These are phyloP conservation scores for Mortierella sp. DNA, from an alignment of 371 early-diverging fungal species.

Conservation along the genomic window DNA sequence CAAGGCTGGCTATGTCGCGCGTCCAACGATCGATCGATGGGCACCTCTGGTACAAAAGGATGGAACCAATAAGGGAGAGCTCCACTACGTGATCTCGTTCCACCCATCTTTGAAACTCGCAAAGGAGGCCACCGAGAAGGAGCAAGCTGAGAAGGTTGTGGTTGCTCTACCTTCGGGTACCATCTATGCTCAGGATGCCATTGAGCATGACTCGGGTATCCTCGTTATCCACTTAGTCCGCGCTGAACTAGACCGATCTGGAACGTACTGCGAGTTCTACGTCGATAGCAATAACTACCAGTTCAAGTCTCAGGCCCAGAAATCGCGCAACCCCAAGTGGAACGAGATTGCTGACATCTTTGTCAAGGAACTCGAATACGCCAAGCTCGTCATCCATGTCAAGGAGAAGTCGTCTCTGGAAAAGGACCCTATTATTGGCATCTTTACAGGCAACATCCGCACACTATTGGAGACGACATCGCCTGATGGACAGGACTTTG, in stretches of 20 bases:
- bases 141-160: constrained; percentile 5
- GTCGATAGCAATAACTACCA: constrained; percentile 54
- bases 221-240: constrained; percentile 36
- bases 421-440: constrained; percentile 32
- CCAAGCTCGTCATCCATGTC: constrained; percentile 64
- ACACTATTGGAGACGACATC: constrained; percentile 15
- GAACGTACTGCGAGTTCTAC: constrained; percentile 52
- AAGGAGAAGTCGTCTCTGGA: constrained; percentile 46
- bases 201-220: constrained; percentile 52
- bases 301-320: constrained; percentile 42
- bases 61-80: constrained; percentile 68
- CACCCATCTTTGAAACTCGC: constrained; percentile 70
- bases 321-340: constrained; percentile 50
- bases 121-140: constrained; percentile 46
- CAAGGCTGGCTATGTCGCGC: constrained; percentile 56
- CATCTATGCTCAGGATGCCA: constrained; percentile 22
- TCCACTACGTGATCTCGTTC: constrained; percentile 74
- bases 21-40: constrained; percentile 62
- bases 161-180: constrained; percentile 29
- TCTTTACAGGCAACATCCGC: constrained; percentile 25
- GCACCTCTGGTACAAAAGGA: constrained; percentile 70
- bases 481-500: constrained; percentile 55
- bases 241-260: constrained; percentile 44
- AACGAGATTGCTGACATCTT: constrained; percentile 62
- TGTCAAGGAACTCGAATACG: constrained; percentile 70